These are phyloP conservation scores for Insectozyma bohioensis DNA, from an alignment of 1,139 yeast genomes.

Conservation along the genomic window DNA sequence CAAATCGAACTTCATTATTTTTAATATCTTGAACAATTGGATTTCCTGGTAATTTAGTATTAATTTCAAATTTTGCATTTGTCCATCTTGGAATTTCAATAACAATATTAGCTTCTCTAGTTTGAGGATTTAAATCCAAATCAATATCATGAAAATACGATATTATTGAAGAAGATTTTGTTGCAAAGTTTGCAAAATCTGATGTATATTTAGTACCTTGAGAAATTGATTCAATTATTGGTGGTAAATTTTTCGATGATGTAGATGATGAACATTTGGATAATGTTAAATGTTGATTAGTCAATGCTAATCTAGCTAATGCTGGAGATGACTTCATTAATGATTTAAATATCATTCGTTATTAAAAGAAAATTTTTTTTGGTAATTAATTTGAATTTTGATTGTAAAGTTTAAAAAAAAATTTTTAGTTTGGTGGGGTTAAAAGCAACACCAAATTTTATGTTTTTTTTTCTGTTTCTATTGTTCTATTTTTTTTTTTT, in stretches of 20 bases:
- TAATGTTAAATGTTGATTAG: slow-evolving; percentile 21
- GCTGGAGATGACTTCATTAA: slow-evolving; percentile 13
- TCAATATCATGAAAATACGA: slow-evolving; percentile 83
- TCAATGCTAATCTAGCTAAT: slow-evolving; percentile 20
- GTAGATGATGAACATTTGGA: slow-evolving; percentile 11
- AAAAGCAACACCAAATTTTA: too few species aligned
- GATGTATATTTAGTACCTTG: slow-evolving; percentile 38
- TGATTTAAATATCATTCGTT: not conserved
- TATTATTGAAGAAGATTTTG: slow-evolving; percentile 61
- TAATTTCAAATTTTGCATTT: slow-evolving; percentile 85
- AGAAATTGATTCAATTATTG: slow-evolving; percentile 15
- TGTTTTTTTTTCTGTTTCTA: too few species aligned
- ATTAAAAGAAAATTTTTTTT: not conserved
- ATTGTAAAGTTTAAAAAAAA: too few species aligned
- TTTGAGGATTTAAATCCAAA: slow-evolving; percentile 59
- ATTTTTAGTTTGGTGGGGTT: too few species aligned
- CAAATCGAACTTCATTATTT: slow-evolving; percentile 80
- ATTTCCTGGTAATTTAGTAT: slow-evolving; percentile 62
- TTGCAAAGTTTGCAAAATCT: slow-evolving; percentile 42
- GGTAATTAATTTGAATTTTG: too few species aligned
- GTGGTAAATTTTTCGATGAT: slow-evolving; percentile 10
- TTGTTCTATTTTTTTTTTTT: not conserved
- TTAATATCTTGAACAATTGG: slow-evolving; percentile 87
- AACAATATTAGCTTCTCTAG: slow-evolving; percentile 76
- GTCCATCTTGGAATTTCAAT: slow-evolving; percentile 93